Evolutionary conservation across 768 basidiomycete genomes (phyloP).

Genomic region (Melanogaster broomeanus): DNA sequence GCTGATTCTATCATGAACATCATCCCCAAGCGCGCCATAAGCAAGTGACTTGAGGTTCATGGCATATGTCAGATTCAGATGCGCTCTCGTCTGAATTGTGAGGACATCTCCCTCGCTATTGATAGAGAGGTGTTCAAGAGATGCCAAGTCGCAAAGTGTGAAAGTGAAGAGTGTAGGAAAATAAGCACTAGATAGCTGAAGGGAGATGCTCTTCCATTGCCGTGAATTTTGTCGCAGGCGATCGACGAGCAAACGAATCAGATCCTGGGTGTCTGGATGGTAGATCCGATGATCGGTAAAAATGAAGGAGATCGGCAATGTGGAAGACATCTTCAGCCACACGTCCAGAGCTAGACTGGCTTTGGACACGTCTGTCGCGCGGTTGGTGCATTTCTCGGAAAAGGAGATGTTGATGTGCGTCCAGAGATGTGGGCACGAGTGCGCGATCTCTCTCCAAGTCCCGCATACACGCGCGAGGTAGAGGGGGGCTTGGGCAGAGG

Average conservation of each 20-base stretch:
- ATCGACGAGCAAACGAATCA: conserved; percentile 20
- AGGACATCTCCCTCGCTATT: conserved; percentile 21
- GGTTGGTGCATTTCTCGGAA: conserved; percentile 21
- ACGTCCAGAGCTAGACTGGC: conserved; percentile 22
- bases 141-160: conserved; percentile 20
- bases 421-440: conserved; percentile 25
- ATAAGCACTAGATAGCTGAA: conserved; percentile 30
- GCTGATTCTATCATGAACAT: too few relatives aligned
- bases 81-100: too few relatives aligned
- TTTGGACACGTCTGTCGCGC: conserved; percentile 16
- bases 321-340: conserved; percentile 24
- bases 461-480: conserved; percentile 26
- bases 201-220: conserved; percentile 26
- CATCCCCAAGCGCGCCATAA: too few relatives aligned
- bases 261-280: conserved; percentile 22
- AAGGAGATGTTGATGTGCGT: conserved; percentile 23
- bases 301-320: conserved; percentile 22
- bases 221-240: conserved; percentile 16
- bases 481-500: conserved; percentile 19
- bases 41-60: too few relatives aligned
- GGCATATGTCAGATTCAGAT: too few relatives aligned
- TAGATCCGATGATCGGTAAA: conserved; percentile 29
- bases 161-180: conserved; percentile 16
- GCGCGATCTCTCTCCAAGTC: conserved; percentile 24
- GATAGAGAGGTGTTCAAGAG: conserved; percentile 22